Evolutionary conservation across 345 rosid genomes (phyloP).

Genomic region (Kandelia obovata): DNA sequence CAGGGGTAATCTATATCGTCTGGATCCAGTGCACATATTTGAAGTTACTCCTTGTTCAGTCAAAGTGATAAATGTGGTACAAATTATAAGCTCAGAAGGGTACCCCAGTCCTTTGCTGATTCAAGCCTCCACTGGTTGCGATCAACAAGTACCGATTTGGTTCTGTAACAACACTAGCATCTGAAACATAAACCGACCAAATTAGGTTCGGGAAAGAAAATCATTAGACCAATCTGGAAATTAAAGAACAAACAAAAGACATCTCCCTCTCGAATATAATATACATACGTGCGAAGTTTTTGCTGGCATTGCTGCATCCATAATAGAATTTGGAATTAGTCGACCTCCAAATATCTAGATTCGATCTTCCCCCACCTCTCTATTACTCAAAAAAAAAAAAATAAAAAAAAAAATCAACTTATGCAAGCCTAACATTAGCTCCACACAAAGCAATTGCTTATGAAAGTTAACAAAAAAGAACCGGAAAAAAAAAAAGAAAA

Average conservation of each 20-base stretch:
- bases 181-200: slow-evolving; percentile 35
- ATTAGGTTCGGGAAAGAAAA: background rate
- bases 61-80: too few relatives aligned
- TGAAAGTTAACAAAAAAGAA: background rate
- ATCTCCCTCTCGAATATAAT: too few relatives aligned
- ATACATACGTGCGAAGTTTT: slow-evolving; percentile 53
- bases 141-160: slow-evolving; percentile 64
- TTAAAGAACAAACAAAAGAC: too few relatives aligned
- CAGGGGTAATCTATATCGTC: too few relatives aligned
- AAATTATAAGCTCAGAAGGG: slow-evolving; percentile 18
- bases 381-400: slow-evolving; percentile 20
- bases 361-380: slow-evolving; percentile 60
- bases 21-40: too few relatives aligned
- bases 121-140: slow-evolving; percentile 89
- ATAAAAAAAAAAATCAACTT: background rate
- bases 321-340: slow-evolving; percentile 47
- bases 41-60: too few relatives aligned
- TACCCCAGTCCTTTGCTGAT: slow-evolving; percentile 96
- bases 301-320: slow-evolving; percentile 76
- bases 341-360: slow-evolving; percentile 80
- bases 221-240: too few relatives aligned
- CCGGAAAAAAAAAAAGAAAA: background rate
- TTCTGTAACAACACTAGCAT: slow-evolving; percentile 45
- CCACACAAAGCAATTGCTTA: background rate
- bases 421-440: slow-evolving; percentile 1